Base-by-base conservation (phyloP, 306 rosid species). In the Quercus gilva region DNA sequence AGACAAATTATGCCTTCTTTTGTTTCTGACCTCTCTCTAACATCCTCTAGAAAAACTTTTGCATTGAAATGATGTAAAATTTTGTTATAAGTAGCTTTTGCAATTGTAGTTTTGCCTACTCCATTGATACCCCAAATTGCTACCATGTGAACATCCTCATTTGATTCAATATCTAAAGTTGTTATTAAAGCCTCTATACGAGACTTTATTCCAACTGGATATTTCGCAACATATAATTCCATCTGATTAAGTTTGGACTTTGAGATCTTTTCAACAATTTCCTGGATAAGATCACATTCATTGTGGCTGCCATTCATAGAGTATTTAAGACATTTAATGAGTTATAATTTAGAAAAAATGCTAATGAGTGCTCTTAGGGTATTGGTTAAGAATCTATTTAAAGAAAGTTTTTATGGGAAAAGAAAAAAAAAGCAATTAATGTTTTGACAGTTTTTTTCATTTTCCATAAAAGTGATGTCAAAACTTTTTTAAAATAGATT, bases 171-270 rank as follows among this genome's bases (percentile, higher is more conserved):
- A 31, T 31, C 14, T 12, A 78, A 11, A 2, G 2, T 2, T n/a
- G 17, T 2, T 4, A 26, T 19, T 51, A 67, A 5, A 3, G 29
- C 5, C 3, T 67, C 2, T 15, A 20, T 1, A 5, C 15, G 74
- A 15, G 67, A 20, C 11, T 33, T 59, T n/a, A 69, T 21, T 29
- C 80, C 80, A 53, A 77, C 41, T n/a, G 45, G 80, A 23, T 31
- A 31, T 1, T 68, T n/a, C 0, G 65, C 78, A n/a, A 77, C 35
- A 1, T 17, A 0, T 20, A 57, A 10, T 18, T 7, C 3, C 20
- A 23, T 18, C 4, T 2, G 64, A 57, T 18, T 57, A 20, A 57
- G 9, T 5, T 57, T 57, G 1, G 28, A 43, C 11, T 43, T 57
- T 20, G 64, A 17, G 28, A 57, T 10, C 25, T 20, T 23, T 57